These are phyloP conservation scores for Apophysomyces elegans DNA, from an alignment of 371 early-diverging fungal species.

Conservation along the genomic window DNA sequence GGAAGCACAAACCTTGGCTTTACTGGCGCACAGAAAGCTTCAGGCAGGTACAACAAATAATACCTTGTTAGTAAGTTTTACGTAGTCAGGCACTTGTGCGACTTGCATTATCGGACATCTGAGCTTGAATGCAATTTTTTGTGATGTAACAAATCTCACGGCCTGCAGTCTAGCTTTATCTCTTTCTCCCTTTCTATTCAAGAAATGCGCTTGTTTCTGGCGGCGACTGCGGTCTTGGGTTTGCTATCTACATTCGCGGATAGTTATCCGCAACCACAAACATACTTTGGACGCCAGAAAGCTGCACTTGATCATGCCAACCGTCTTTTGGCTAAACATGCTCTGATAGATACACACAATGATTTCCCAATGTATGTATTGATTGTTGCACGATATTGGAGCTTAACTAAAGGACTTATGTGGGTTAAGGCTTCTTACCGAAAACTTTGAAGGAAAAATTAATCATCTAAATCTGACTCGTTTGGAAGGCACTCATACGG, in stretches of 20 bases:
- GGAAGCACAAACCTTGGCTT: no score
- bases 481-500: constrained; percentile 48
- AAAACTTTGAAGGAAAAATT: constrained; percentile 39
- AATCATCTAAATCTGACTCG: constrained; percentile 39
- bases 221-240: not conserved
- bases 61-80: no score
- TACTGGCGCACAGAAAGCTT: no score
- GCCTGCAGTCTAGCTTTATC: no score
- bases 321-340: constrained; percentile 29
- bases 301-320: constrained; percentile 32
- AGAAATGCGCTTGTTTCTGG: not conserved
- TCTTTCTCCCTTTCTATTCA: not conserved
- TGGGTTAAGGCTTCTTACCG: constrained; percentile 35
- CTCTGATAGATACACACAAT: constrained; percentile 52
- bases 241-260: not conserved
- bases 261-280: not conserved
- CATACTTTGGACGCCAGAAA: constrained; percentile 11
- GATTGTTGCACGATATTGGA: not conserved
- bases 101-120: no score
- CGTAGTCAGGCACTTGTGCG: no score
- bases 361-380: constrained; percentile 45
- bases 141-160: no score
- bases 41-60: no score
- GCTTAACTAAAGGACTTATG: not conserved
- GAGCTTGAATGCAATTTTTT: no score